A percentile compares a stretch with the other conserved stretches of the same genome.
phyloP scores from a whole-genome alignment of 2,329 filamentous ascomycete genomes.

The Apiospora marii region DNA sequence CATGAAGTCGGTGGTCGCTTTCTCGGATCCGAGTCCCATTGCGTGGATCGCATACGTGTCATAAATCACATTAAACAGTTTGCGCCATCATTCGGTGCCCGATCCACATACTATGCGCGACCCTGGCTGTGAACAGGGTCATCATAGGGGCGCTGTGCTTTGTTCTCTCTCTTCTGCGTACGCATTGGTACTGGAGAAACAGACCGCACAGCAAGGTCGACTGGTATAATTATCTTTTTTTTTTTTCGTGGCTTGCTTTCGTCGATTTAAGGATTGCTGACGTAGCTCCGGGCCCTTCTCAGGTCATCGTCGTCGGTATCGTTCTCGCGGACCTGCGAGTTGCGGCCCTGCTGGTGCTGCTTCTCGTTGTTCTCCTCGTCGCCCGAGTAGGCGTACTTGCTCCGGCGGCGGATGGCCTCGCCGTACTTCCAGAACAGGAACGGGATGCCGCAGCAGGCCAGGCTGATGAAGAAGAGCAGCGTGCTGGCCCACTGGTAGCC shows the following conservation, averaged over 20 bases:
- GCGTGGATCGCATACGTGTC: constrained; percentile 6
- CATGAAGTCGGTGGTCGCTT: constrained; percentile 8
- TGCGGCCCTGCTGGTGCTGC: constrained; percentile 24
- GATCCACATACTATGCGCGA: background rate
- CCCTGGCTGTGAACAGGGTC: background rate
- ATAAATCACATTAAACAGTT: background rate
- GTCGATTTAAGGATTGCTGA: constrained; percentile 51
- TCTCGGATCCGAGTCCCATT: constrained; percentile 7
- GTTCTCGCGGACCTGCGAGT: constrained; percentile 41
- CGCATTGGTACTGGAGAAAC: background rate
- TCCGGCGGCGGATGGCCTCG: constrained; percentile 71
- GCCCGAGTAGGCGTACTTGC: constrained; percentile 76
- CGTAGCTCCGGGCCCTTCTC: constrained; percentile 54
- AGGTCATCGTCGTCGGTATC: constrained; percentile 49
- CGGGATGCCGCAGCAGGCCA: constrained; percentile 83
- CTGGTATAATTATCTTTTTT: background rate
- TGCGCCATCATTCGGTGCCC: background rate
- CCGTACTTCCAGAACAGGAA: constrained; percentile 84
- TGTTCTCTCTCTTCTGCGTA: background rate
- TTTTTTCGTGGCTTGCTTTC: background rate
- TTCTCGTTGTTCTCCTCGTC: constrained; percentile 54
- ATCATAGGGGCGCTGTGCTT: background rate
- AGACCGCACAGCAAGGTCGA: constrained; percentile 6
- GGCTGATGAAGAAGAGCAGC: constrained; percentile 75
- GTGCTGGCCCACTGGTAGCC: constrained; percentile 79